Percentiles rank a stretch among this genome's conserved stretches.
Conservation (phyloP, 768 basidiomycete genomes). For the Termitomyces sp. region DNA sequence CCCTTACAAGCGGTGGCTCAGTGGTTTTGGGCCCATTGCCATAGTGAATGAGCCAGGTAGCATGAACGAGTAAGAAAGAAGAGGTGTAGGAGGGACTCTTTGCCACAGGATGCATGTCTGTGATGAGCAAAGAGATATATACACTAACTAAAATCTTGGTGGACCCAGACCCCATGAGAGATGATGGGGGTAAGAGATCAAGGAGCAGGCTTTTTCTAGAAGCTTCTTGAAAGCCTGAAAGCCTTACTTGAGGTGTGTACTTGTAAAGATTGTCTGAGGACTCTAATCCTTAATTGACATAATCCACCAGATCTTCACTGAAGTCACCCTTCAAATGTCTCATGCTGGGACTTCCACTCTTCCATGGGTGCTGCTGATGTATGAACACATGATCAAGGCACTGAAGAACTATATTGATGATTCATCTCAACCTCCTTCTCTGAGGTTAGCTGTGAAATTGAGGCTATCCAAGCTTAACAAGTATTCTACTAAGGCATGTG, state of each 20-base stretch:
- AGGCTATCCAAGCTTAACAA: constrained; percentile 22
- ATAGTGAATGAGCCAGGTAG: no score
- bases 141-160: no score
- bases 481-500: constrained; percentile 17
- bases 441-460: constrained; percentile 15
- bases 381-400: constrained; percentile 18
- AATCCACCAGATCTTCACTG: constrained; percentile 20
- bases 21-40: no score
- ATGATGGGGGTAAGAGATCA: no score
- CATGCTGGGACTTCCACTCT: constrained; percentile 18
- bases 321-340: constrained; percentile 24
- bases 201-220: no score
- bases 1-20: no score
- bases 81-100: no score
- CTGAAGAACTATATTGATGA: constrained; percentile 8
- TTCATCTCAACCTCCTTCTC: not conserved
- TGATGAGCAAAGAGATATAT: no score
- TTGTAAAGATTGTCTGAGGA: not conserved
- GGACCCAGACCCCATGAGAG: no score
- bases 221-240: constrained; percentile 12
- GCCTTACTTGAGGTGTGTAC: constrained; percentile 16
- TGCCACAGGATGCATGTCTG: no score
- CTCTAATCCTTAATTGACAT: not conserved
- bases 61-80: no score
- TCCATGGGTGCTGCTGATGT: constrained; percentile 26